phyloP scores from a whole-genome alignment of 2,329 filamentous ascomycete genomes.

The Dryadomyces quercivorus region DNA sequence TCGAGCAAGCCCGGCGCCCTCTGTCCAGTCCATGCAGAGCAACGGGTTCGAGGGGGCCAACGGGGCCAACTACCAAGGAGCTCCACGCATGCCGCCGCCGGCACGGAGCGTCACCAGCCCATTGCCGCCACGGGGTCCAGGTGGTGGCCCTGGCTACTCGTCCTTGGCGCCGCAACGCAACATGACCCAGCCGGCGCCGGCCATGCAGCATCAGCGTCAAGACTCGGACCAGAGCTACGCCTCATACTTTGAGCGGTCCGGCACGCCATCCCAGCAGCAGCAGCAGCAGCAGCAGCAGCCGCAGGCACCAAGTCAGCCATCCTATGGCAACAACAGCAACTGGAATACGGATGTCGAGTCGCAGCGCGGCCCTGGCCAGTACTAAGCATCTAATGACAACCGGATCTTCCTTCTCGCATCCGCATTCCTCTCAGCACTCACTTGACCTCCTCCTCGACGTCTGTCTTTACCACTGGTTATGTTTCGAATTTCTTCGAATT shows the following conservation, averaged over 20 bases:
- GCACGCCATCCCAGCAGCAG: background rate
- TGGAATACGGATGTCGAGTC: constrained; percentile 13
- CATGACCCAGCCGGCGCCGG: constrained; percentile 21
- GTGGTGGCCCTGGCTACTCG: background rate
- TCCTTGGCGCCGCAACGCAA: constrained; percentile 17
- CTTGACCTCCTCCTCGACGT: too few species aligned
- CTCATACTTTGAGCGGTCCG: constrained; percentile 9
- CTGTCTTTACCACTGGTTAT: background rate
- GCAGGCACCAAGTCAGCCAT: background rate
- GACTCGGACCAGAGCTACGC: constrained; percentile 10
- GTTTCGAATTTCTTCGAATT: background rate
- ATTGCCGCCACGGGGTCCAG: constrained; percentile 7
- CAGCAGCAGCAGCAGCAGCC: background rate
- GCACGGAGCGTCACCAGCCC: constrained; percentile 19
- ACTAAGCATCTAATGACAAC: constrained; percentile 3
- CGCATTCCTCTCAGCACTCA: background rate
- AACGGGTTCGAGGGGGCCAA: background rate
- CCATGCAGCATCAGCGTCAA: constrained; percentile 9
- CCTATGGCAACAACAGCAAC: constrained; percentile 6
- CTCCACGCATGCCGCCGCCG: constrained; percentile 9
- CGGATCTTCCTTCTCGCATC: background rate
- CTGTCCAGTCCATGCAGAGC: constrained; percentile 1
- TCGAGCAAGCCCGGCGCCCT: constrained; percentile 20
- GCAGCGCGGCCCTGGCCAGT: constrained; percentile 9
- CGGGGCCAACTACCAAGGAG: too few species aligned